phyloP scores from a whole-genome alignment of 257 asterid species.

The Ehretia macrophylla region DNA sequence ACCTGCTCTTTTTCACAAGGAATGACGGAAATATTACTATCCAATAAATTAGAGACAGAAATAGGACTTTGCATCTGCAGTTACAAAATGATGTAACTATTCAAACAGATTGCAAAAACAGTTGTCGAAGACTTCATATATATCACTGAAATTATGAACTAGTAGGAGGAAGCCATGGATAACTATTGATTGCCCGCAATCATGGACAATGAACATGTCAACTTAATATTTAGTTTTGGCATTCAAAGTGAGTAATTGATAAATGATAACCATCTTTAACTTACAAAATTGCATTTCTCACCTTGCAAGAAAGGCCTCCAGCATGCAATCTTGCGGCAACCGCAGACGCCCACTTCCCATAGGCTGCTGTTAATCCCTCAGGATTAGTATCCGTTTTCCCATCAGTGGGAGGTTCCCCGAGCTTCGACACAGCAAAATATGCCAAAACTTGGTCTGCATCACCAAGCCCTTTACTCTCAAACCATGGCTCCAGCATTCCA shows the following conservation, averaged over 20 bases:
- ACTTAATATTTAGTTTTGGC: no score
- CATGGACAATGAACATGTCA: no score
- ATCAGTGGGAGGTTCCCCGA: slow-evolving; percentile 86
- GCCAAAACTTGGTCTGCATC: slow-evolving; percentile 93
- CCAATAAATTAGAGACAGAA: not conserved
- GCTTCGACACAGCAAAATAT: slow-evolving; percentile 90
- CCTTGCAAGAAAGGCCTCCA: slow-evolving; percentile 98
- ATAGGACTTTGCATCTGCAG: not conserved
- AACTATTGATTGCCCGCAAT: no score
- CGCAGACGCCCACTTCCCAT: slow-evolving; percentile 95
- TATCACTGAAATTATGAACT: no score
- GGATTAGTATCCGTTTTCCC: slow-evolving; percentile 96
- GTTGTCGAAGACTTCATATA: no score
- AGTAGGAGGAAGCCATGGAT: no score
- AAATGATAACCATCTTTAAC: not conserved
- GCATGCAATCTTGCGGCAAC: slow-evolving; percentile 70
- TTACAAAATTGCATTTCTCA: slow-evolving; percentile 10
- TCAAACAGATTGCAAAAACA: no score
- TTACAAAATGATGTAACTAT: no score
- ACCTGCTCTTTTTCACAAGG: slow-evolving; percentile 42
- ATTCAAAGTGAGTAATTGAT: not conserved
- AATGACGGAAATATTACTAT: not conserved
- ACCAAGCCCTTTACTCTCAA: slow-evolving; percentile 70
- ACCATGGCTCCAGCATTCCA: slow-evolving; percentile 99
- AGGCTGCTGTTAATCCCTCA: slow-evolving; percentile 88